phyloP scores from a whole-genome alignment of 139 green algal genomes.

The Chlorella sorokiniana region DNA sequence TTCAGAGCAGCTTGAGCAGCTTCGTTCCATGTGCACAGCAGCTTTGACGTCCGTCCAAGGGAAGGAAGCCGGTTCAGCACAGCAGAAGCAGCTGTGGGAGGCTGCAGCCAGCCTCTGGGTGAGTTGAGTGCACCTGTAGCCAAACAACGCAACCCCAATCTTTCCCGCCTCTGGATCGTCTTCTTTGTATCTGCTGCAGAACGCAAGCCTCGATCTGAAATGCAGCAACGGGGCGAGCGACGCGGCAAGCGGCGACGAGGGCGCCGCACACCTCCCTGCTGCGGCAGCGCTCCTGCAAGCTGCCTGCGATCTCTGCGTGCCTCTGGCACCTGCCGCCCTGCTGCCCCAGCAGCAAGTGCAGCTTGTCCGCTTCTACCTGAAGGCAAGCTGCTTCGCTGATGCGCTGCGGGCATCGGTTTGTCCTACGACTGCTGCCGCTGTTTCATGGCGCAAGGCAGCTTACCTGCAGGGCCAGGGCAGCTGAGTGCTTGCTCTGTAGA shows the following conservation, averaged over 20 bases:
- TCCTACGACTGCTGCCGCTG: too few relatives aligned
- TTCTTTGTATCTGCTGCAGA: neutral
- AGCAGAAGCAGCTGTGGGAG: slow-evolving; percentile 17
- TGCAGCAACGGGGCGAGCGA: neutral
- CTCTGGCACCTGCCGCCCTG: neutral
- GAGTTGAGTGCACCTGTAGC: too few relatives aligned
- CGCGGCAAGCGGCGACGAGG: neutral
- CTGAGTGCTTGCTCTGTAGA: neutral
- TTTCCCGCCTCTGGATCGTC: neutral
- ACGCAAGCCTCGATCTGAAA: slow-evolving; percentile 15
- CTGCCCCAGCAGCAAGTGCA: neutral
- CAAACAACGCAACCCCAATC: too few relatives aligned
- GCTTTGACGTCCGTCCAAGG: neutral
- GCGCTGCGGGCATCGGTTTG: too few relatives aligned
- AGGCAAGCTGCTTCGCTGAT: too few relatives aligned
- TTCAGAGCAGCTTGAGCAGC: neutral
- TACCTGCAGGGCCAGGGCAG: neutral
- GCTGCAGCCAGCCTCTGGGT: slow-evolving; percentile 14
- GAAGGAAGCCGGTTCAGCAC: neutral
- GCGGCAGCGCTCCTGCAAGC: slow-evolving; percentile 2
- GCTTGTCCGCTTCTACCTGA: slow-evolving; percentile 15
- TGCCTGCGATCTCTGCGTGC: slow-evolving; percentile 8
- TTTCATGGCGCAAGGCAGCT: too few relatives aligned
- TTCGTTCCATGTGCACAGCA: neutral
- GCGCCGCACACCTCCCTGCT: too few relatives aligned